These are phyloP conservation scores for Heracleum sosnowskyi DNA, from an alignment of 129 eudicot genomes.

Conservation along the genomic window DNA sequence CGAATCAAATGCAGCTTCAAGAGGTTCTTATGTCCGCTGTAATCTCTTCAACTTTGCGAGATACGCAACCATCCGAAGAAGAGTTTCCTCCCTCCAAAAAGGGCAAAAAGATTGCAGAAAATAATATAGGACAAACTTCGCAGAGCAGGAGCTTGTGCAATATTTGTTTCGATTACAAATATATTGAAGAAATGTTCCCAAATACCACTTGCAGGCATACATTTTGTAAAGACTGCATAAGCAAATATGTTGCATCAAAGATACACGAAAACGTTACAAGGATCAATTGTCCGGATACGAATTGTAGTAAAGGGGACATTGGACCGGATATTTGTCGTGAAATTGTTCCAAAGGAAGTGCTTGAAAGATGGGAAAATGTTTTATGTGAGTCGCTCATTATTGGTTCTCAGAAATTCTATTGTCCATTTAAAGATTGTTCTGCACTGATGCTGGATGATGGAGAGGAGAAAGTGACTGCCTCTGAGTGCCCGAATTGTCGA, in stretches of 20 bases:
- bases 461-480: not conserved
- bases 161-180: not conserved
- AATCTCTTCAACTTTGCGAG: not conserved
- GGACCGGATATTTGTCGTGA: constrained; percentile 1
- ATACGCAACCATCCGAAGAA: not conserved
- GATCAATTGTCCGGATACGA: not conserved
- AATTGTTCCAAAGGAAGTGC: not conserved
- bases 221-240: constrained; percentile 3
- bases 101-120: not conserved
- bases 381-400: not conserved
- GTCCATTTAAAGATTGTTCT: not conserved
- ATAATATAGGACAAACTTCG: not conserved
- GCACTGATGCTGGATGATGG: constrained; percentile 4
- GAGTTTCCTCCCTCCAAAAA: not conserved
- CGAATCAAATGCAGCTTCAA: not conserved
- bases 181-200: not conserved
- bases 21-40: not conserved
- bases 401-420: not conserved
- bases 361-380: not conserved
- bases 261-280: not conserved
- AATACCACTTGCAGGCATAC: not conserved
- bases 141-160: not conserved
- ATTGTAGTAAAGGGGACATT: not conserved
- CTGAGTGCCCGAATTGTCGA: not conserved
- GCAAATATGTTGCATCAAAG: constrained; percentile 2